These are phyloP conservation scores for Silene noctiflora DNA, from an alignment of 179 eudicot species.

Conservation along the genomic window DNA sequence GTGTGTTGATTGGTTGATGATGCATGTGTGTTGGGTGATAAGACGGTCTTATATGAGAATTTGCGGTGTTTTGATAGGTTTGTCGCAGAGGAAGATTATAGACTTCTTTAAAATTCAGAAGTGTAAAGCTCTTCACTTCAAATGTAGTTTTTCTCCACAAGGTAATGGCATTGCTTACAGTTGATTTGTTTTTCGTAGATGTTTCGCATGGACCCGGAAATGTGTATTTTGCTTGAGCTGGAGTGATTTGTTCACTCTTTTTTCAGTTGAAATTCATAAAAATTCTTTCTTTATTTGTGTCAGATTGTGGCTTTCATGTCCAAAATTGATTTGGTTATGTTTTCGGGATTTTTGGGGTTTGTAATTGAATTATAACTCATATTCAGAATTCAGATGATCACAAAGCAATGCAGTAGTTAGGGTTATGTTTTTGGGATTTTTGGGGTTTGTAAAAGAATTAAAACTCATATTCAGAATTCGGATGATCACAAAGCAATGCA, in stretches of 20 bases:
- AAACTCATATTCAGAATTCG: too few species aligned
- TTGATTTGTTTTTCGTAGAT: not conserved
- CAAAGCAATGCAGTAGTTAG: too few species aligned
- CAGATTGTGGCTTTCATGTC: not conserved
- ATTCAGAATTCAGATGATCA: too few species aligned
- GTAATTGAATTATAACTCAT: not conserved
- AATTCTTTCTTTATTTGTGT: not conserved
- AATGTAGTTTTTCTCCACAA: conserved; percentile 41
- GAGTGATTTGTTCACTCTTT: not conserved
- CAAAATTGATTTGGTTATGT: conserved; percentile 1
- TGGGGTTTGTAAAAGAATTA: too few species aligned
- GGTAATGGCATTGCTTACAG: conserved; percentile 37
- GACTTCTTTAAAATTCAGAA: conserved; percentile 85
- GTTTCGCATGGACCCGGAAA: not conserved
- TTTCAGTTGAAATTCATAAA: not conserved
- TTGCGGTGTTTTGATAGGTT: conserved; percentile 40
- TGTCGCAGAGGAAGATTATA: conserved; percentile 71
- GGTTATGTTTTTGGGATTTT: too few species aligned
- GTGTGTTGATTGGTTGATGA: not conserved
- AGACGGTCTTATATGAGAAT: too few species aligned
- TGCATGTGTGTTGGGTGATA: not conserved
- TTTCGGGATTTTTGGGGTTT: not conserved
- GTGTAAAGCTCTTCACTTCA: conserved; percentile 27
- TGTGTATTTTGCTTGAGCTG: not conserved
- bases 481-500: too few species aligned